phyloP scores from a whole-genome alignment of 805 yeast genomes.

The Kluyveromyces dobzhanskii region DNA sequence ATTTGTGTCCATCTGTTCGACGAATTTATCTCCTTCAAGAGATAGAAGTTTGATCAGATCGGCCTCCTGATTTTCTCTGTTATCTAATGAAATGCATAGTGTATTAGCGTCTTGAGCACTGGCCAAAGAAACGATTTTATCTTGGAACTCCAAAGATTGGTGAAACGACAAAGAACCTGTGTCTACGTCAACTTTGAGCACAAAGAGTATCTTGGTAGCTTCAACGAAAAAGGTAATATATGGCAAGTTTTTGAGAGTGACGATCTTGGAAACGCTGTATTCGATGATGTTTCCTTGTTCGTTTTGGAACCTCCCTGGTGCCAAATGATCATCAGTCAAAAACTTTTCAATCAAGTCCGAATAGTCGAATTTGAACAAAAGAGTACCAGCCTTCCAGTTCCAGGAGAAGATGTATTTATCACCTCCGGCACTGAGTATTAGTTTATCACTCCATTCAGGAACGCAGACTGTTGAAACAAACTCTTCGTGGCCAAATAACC shows the following conservation, averaged over 20 bases:
- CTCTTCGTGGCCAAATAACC: constrained; percentile 80
- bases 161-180: constrained; percentile 18
- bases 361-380: constrained; percentile 43
- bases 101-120: constrained; percentile 26
- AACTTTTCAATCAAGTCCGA: constrained; percentile 34
- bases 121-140: constrained; percentile 26
- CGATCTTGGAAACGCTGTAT: constrained; percentile 41
- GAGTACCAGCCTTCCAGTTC: constrained; percentile 61
- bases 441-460: constrained; percentile 41
- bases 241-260: constrained; percentile 27
- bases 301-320: constrained; percentile 57
- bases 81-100: constrained; percentile 30
- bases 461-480: constrained; percentile 63
- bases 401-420: constrained; percentile 67
- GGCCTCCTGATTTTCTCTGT: constrained; percentile 12
- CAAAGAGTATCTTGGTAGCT: constrained; percentile 38
- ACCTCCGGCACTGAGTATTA: constrained; percentile 84
- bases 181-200: constrained; percentile 19
- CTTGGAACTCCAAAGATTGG: constrained; percentile 25
- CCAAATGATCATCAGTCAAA: constrained; percentile 48
- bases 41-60: constrained; percentile 15
- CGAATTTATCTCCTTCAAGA: constrained; percentile 18
- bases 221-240: constrained; percentile 41
- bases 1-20: constrained; percentile 14
- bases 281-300: constrained; percentile 42